Conservation (phyloP, 225 moss, liverwort and hornwort genomes). For the Marchantia polymorpha region DNA sequence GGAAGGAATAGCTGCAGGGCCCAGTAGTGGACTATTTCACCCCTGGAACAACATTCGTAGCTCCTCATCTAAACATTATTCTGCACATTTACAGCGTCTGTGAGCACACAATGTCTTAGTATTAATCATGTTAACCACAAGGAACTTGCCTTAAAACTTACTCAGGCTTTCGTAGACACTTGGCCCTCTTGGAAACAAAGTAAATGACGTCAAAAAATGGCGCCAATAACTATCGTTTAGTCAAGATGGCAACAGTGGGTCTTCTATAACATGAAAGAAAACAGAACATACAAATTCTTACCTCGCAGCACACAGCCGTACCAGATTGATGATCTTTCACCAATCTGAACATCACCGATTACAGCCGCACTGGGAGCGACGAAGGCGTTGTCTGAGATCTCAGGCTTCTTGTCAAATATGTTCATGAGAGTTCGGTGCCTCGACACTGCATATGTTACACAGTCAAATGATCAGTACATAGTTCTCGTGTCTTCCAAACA, state of each 20-base stretch:
- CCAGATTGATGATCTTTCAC: slow-evolving; percentile 83
- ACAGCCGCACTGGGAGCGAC: slow-evolving; percentile 85
- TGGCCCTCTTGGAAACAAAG: neutral
- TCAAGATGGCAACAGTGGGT: neutral
- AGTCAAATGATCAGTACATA: neutral
- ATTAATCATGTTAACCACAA: no score
- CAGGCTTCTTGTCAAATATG: slow-evolving; percentile 66
- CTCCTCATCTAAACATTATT: no score
- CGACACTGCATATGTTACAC: slow-evolving; percentile 46
- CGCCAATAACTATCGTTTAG: neutral
- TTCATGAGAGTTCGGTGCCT: slow-evolving; percentile 72
- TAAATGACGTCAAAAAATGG: neutral
- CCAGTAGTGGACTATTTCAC: neutral
- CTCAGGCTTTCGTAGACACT: no score
- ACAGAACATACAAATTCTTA: slow-evolving; percentile 30
- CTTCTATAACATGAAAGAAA: neutral
- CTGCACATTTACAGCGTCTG: no score
- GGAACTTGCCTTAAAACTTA: no score
- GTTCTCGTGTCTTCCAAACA: neutral
- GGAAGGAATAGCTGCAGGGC: neutral
- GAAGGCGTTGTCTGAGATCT: slow-evolving; percentile 61
- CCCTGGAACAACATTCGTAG: no score
- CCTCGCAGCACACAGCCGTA: slow-evolving; percentile 85
- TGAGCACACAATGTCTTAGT: no score
- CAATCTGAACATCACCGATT: slow-evolving; percentile 83